A percentile compares a stretch with the other conserved stretches of the same genome.
These are phyloP conservation scores for Selenicereus undatus DNA, from an alignment of 148 eudicot species.

Conservation along the genomic window DNA sequence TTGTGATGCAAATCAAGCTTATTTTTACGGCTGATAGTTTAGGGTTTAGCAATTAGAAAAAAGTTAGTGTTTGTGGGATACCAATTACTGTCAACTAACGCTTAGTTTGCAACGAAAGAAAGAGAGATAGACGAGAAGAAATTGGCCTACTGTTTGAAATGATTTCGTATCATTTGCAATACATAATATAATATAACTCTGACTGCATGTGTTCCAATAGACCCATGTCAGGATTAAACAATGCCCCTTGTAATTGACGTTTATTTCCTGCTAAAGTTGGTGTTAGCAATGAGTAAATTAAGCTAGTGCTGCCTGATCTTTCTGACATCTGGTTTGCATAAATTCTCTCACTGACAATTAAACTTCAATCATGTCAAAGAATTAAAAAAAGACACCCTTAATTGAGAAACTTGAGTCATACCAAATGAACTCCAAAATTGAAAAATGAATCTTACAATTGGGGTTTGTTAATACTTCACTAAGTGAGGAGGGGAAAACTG, in stretches of 20 bases:
- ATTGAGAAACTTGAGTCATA: too few species aligned
- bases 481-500: too few species aligned
- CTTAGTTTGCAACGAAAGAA: not conserved
- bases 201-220: not conserved
- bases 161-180: not conserved
- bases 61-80: not conserved
- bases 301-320: not conserved
- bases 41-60: not conserved
- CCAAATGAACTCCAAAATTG: too few species aligned
- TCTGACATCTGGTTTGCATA: too few species aligned
- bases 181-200: not conserved
- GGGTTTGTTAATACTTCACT: too few species aligned
- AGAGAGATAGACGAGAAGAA: not conserved
- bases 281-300: not conserved
- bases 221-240: not conserved
- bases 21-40: too few species aligned
- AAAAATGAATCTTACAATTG: too few species aligned
- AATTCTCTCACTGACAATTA: too few species aligned
- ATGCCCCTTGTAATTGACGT: not conserved
- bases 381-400: too few species aligned
- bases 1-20: too few species aligned
- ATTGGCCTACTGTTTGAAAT: not conserved
- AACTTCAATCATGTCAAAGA: too few species aligned
- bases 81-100: not conserved
- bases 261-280: not conserved